A percentile compares a stretch with the other conserved stretches of the same genome.
Conservation (phyloP, 2,329 filamentous ascomycete species). For the Aspergillus pseudotamarii region DNA sequence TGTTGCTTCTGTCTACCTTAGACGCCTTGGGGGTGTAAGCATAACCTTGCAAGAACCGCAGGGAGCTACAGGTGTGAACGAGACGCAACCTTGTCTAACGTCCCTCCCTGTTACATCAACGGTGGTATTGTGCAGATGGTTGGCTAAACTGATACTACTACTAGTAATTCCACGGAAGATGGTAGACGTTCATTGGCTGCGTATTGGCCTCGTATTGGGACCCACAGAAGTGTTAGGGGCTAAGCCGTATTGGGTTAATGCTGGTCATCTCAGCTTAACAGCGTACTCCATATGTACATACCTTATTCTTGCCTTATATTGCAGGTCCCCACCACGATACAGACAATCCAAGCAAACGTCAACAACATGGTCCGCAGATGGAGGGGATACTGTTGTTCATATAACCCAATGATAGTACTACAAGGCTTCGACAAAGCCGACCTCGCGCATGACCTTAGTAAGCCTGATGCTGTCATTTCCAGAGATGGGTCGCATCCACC, state of each 20-base stretch:
- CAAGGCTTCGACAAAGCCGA: no score
- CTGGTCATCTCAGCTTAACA: background rate
- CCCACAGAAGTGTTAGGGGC: no score
- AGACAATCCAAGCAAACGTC: background rate
- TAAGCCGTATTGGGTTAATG: background rate
- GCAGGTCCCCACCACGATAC: background rate
- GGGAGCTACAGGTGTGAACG: background rate
- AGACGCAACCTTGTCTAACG: background rate
- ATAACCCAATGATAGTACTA: background rate
- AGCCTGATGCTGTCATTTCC: background rate
- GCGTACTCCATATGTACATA: background rate
- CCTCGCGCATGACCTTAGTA: background rate
- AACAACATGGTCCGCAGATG: background rate
- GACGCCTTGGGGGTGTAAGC: background rate
- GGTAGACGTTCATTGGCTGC: background rate
- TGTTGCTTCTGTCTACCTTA: background rate
- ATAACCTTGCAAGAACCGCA: background rate
- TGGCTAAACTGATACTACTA: no score
- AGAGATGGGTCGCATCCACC: background rate
- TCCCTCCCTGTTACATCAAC: background rate
- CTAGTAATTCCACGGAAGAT: background rate
- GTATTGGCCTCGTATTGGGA: background rate
- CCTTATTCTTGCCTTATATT: background rate
- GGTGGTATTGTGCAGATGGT: background rate
- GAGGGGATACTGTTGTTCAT: background rate